These are phyloP conservation scores for Apiotrichum porosum DNA, from an alignment of 1,284 basidiomycete species.

Conservation along the genomic window DNA sequence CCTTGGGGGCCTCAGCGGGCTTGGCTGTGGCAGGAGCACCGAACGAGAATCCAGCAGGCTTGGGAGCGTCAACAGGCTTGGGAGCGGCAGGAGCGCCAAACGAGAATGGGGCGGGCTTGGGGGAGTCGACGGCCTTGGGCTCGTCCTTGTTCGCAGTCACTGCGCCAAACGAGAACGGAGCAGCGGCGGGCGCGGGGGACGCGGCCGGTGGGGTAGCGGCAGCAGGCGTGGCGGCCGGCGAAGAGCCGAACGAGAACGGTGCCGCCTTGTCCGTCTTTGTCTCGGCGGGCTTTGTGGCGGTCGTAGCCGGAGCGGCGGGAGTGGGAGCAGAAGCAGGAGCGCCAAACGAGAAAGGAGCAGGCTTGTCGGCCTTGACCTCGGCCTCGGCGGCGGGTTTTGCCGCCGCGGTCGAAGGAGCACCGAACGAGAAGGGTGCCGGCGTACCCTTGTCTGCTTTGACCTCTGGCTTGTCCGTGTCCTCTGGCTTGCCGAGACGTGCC, in stretches of 20 bases:
- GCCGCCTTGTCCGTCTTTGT: not conserved
- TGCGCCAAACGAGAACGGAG: not conserved
- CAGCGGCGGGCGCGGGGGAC: not conserved
- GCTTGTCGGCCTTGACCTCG: not conserved
- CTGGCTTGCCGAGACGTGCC: not conserved
- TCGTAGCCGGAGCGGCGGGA: not conserved
- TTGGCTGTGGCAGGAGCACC: not conserved
- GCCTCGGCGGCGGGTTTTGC: conserved; percentile 14
- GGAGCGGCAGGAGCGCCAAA: conserved; percentile 3
- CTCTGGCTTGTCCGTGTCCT: not conserved
- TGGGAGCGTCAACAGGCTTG: conserved; percentile 2
- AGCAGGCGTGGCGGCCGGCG: not conserved
- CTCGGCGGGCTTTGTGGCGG: not conserved
- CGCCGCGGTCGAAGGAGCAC: conserved; percentile 4
- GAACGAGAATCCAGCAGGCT: not conserved
- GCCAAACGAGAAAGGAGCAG: conserved; percentile 6
- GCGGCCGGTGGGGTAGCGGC: not conserved
- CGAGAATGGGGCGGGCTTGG: not conserved
- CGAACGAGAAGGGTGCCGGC: not conserved
- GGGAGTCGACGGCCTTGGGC: not conserved
- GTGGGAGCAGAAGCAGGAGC: not conserved
- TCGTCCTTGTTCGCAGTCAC: not conserved
- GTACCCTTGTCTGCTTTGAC: too few species aligned
- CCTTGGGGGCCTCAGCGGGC: not conserved
- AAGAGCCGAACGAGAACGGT: conserved; percentile 1